A percentile compares a stretch with the other conserved stretches of the same genome.
Evolutionary conservation across 139 green algal species (phyloP).

Genomic region (Dunaliella primolecta): DNA sequence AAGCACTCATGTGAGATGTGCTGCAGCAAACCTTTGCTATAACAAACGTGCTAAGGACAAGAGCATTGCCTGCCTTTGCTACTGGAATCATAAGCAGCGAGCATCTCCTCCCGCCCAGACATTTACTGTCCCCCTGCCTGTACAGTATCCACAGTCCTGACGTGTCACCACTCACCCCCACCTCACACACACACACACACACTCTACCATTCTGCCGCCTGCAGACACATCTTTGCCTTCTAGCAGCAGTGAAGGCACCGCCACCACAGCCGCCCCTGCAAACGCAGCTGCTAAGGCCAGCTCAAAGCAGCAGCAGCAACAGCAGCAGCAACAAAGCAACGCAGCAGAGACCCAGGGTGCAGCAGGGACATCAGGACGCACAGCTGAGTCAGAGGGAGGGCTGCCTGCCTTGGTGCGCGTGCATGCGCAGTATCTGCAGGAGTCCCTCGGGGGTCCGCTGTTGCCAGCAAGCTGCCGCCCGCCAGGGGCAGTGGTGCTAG

Average conservation of each 20-base stretch:
- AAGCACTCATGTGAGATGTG: too few relatives aligned
- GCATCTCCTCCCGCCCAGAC: too few relatives aligned
- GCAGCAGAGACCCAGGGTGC: not conserved
- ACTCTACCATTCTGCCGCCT: not conserved
- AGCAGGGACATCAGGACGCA: not conserved
- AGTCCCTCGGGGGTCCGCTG: conserved; percentile 52
- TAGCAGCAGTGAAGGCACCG: not conserved
- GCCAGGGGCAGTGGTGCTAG: conserved; percentile 46
- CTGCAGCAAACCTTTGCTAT: too few relatives aligned
- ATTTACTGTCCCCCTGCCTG: too few relatives aligned
- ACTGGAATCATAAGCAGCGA: too few relatives aligned
- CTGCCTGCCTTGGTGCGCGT: conserved; percentile 17
- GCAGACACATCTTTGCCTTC: not conserved
- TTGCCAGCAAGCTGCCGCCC: conserved; percentile 39
- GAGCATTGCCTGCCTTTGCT: too few relatives aligned
- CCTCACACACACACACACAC: not conserved
- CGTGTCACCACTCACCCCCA: too few relatives aligned
- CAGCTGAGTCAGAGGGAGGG: not conserved
- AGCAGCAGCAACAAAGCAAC: not conserved
- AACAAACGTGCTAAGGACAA: too few relatives aligned
- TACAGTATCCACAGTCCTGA: too few relatives aligned
- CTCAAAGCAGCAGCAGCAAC: not conserved
- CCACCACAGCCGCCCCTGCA: not conserved
- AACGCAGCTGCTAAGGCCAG: not conserved
- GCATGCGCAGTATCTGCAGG: conserved; percentile 46